Evolutionary conservation across 2,329 filamentous ascomycete species (phyloP), one percentile per base, ranked within the genome.

Genomic region (Pseudogymnoascus sp.): DNA sequence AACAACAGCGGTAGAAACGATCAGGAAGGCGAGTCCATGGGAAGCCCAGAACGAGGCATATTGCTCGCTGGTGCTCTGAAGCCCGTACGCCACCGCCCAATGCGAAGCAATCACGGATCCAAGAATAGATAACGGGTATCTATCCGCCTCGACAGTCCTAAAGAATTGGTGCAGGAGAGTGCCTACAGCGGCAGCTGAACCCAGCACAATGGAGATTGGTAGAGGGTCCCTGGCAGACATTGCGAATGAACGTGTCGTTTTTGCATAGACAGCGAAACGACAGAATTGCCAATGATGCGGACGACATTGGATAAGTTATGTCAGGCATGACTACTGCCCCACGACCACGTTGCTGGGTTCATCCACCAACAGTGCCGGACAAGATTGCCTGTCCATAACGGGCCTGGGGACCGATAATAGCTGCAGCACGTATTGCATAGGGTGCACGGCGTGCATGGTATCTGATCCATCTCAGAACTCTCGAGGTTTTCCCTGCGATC

Each of bases 31-130:
- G 51, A 57, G 28, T 57, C 51, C 8, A 7, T 57, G 51, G 25
- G 51, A 57, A 57, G 51, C 51, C 51, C 51, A 57, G n/a, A 34
- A 57, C 10, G 51, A 34, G n/a, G 51, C 51, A 57, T 57, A 57
- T 31, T 57, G 51, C 2, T 57, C 51, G 25, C 51, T 57, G 8
- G 51, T 19, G 25, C 25, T 57, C 51, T 34, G 51, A 57, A 57
- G 25, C 28, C 51, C 51, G 14, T 57, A 34, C 14, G 25, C 51
- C n/a, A 19, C 51, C 28, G 51, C 51, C 51, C 51, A 57, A 13
- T 57, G 51, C 28, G 51, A 57, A 19, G 28, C 28, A 57, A 57
- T 57, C 25, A 57, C 51, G 10, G 51, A 57, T 34, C 51, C 51
- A 19, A 57, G 51, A 34, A 57, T 34, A 57, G 51, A 57, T 57